Evolutionary conservation across 805 yeast genomes (phyloP).

Genomic region (baker's yeast (Saccharomyces cerevisiae)): DNA sequence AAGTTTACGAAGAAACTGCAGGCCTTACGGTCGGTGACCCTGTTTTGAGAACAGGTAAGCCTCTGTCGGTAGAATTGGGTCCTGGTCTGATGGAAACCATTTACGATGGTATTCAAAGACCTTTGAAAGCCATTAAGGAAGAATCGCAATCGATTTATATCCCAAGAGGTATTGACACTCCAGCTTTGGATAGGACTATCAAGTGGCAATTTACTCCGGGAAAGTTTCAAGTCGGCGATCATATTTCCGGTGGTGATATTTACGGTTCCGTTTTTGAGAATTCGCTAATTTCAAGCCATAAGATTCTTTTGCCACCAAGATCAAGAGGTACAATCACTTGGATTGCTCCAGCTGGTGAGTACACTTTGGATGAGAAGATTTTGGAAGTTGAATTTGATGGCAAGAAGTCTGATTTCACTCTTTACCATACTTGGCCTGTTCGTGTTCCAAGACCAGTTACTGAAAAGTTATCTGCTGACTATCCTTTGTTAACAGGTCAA

Average conservation of each 20-base stretch:
- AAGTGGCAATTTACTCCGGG: conserved; percentile 85
- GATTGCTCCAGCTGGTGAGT: conserved; percentile 84
- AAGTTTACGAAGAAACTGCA: conserved; percentile 98
- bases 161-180: conserved; percentile 97
- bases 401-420: conserved; percentile 64
- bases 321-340: conserved; percentile 95
- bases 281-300: conserved; percentile 86
- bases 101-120: conserved; percentile 99
- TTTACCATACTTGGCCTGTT: conserved; percentile 99
- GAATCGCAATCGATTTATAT: conserved; percentile 85
- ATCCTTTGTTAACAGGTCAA: conserved; percentile 96
- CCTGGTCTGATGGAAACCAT: conserved; percentile 99
- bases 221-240: conserved; percentile 76
- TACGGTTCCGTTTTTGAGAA: conserved; percentile 91
- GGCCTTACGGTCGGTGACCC: conserved; percentile 99
- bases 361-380: conserved; percentile 80
- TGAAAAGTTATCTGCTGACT: conserved; percentile 85
- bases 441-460: conserved; percentile 99
- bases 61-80: conserved; percentile 97
- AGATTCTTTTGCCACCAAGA: conserved; percentile 92
- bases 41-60: conserved; percentile 95
- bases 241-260: conserved; percentile 96
- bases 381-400: conserved; percentile 95
- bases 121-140: conserved; percentile 87
- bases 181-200: conserved; percentile 77